Base-by-base conservation (phyloP, 2,329 filamentous ascomycete genomes). In the Cladosporium sp. region DNA sequence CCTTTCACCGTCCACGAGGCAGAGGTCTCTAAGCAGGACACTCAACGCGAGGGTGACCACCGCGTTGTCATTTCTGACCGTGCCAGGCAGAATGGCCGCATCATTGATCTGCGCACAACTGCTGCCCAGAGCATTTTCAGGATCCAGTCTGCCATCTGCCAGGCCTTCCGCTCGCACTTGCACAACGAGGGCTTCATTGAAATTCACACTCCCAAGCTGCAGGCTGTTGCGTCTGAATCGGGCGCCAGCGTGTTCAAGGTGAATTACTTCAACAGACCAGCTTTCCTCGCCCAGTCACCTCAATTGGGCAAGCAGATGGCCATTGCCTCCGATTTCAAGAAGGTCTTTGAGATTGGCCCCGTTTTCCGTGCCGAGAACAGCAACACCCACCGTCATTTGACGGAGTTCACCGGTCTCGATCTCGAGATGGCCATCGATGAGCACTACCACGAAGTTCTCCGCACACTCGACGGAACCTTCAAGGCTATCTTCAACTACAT, bases 351-450 rank as follows among this genome's bases (percentile, higher is more conserved):
- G 76, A 89, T 95, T 69, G 92, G 92, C 18, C 89, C 91, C 2
- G 93, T 97, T 7, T 97, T 97, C 84, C 88, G 93, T 70, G 93
- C 93, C 0, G 93, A 97, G 76, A 96, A 97, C 81, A 96, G 91
- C 75, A 97, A 97, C 78, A 97, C 93, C 0, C 93, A 97, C 74
- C 89, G 93, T 43, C 93, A 97, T 76, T 83, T 97, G 83, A 97
- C 93, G 0, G 93, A 97, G 77, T 97, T 96, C 76, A 97, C 93
- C 5, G 93, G 93, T 64, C 83, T 97, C 32, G 93, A 97, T 83
- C 78, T 97, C 21, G 93, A 97, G 75, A 97, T 97, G 94, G 86
- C 89, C 3, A 92, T 97, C 68, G 89, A 93, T 58, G 88, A 91
- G 71, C 89, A 96, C 77, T 97, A 97, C 76, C 90, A 96, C 73